Evolutionary conservation across 2,329 filamentous ascomycete species (phyloP), one percentile per base, ranked within the genome.

Genomic region (Colletotrichum sp.): DNA sequence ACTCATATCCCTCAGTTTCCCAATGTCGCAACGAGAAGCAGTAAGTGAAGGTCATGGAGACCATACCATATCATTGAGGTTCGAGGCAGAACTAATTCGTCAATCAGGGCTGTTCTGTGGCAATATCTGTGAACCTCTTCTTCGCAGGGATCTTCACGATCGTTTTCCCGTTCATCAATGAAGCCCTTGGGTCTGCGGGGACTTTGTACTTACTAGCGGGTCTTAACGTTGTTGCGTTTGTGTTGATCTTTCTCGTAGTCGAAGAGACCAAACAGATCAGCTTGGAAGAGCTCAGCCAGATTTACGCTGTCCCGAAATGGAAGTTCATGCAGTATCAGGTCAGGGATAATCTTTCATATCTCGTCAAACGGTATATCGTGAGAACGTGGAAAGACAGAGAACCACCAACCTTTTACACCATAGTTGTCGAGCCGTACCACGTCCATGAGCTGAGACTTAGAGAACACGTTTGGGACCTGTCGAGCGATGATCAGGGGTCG

Each of bases 211-310:
- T 64, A 14, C 12, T 66, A 4, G 26, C 63, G 1, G 86, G 83
- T 3, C 80, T 89, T 26, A 89, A 89, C 78, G 59, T 89, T 6
- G 66, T 89, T 6, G 86, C 87, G 1, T 85, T 87, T 24, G 77
- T 85, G 3, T 82, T 88, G 30, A 84, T 89, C 16, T 87, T 87
- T 79, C 80, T 88, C 3, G 76, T 87, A 3, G 84, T 87, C 5
- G 85, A 87, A 67, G 85, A 87, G 80, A 87, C 85, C 4, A 85
- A 85, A 72, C 80, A 81, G 16, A 81, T 81, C 18, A 84, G 81
- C 24, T 80, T 87, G 34, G 85, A 87, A 71, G 84, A 86, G 30
- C 79, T 87, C 12, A 83, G 85, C 43, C 80, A 82, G 39, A 80
- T 87, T 55, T 87, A 86, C 66, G 83, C 80, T 9, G 83, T 71